Evolutionary conservation across 2,329 filamentous ascomycete genomes (phyloP), one percentile per base, ranked within the genome.

Genomic region (Rhexocercosporidium sp.): DNA sequence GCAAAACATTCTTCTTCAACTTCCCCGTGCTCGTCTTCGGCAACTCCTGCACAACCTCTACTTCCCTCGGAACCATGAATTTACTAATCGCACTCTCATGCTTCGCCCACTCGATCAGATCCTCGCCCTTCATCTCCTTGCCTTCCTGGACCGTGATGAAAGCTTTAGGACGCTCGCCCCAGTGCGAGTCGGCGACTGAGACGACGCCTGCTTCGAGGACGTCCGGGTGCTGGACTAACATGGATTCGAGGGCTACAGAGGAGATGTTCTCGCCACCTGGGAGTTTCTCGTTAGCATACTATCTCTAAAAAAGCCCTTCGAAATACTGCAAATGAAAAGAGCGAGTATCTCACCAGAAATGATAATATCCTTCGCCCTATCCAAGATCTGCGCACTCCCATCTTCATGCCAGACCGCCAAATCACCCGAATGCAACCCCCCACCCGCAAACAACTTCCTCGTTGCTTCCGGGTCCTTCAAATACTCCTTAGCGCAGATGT

Each of bases 11-110:
- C 88, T 99, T 99, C 86, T 93, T 90, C 68, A 98, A 86, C 85
- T 99, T 99, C 3, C 96, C 96, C 0, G 96, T 99, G 79, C 92
- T 96, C 31, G 96, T 99, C 86, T 99, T 99, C 11, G 96, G 96
- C 71, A 99, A 82, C 79, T 97, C 94, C 6, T 82, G 72, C n/a
- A 99, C 88, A 51, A 98, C 83, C 78, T 97, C 92, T 0, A 90
- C 86, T 76, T 90, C 88, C 47, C 85, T 79, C 29, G 88, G 88
- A 16, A 91, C 90, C 96, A 98, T 98, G 77, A 97, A 99, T 71
- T 89, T 89, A 80, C 92, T 94, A 73, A 99, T 97, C 31, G 84
- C 84, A 76, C 91, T 92, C 74, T 92, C 86, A 71, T 91, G 83
- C 78, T 90, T 94, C 3, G 94, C 93, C 96, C 96, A 99, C 57